Percentiles rank a stretch among this genome's conserved stretches.
These are phyloP conservation scores for Cutaneotrichosporon sp. DNA, from an alignment of 1,284 basidiomycete species.

Conservation along the genomic window DNA sequence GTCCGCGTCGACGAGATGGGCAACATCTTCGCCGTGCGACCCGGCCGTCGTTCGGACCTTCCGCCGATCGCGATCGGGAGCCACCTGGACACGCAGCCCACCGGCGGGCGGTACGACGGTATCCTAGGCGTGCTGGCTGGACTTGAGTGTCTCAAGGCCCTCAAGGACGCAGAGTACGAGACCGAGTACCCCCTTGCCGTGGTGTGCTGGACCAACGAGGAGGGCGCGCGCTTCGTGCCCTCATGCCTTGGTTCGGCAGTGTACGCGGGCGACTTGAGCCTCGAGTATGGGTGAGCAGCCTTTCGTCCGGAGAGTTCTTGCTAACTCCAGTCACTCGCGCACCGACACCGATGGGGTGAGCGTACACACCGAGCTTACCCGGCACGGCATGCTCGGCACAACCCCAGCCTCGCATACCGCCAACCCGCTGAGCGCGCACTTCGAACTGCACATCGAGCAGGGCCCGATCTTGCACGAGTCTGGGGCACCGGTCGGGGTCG, in stretches of 20 bases:
- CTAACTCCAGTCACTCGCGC: background rate
- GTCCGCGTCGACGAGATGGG: constrained; percentile 36
- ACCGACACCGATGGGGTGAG: constrained; percentile 6
- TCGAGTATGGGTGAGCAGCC: constrained; percentile 2
- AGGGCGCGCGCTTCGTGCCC: constrained; percentile 16
- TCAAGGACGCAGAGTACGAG: constrained; percentile 13
- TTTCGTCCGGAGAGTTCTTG: no score
- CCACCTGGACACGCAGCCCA: constrained; percentile 36
- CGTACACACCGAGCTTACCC: constrained; percentile 11
- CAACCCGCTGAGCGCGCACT: constrained; percentile 27
- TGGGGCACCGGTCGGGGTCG: constrained; percentile 16
- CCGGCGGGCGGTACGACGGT: constrained; percentile 34
- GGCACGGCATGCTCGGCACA: constrained; percentile 12
- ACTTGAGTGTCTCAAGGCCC: constrained; percentile 21
- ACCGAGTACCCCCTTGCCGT: constrained; percentile 18
- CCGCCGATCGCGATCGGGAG: constrained; percentile 30
- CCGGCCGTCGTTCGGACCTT: constrained; percentile 16
- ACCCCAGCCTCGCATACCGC: background rate
- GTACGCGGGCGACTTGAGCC: constrained; percentile 17
- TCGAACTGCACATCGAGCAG: constrained; percentile 38
- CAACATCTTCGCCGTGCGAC: constrained; percentile 39
- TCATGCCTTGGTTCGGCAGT: constrained; percentile 16
- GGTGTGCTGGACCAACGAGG: constrained; percentile 31
- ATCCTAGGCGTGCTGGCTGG: constrained; percentile 30
- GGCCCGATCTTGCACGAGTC: constrained; percentile 28